Conservation (phyloP, 2,329 filamentous ascomycete species). For the Ophidiomyces ophidiicola region DNA sequence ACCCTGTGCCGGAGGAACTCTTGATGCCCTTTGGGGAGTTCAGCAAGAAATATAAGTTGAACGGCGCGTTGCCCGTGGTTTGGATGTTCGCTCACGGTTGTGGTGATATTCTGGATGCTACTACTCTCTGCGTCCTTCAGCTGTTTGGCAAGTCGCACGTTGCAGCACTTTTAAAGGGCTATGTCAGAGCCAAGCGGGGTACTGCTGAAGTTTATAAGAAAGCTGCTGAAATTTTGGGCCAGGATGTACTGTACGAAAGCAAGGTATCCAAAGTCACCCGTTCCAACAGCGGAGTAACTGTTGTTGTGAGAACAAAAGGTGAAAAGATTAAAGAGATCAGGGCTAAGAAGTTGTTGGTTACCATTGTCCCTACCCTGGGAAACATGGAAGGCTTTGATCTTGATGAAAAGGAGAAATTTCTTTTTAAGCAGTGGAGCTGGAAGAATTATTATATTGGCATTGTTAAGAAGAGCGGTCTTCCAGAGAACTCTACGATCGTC, state of each 20-base stretch:
- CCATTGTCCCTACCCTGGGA: constrained; percentile 30
- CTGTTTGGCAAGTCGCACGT: constrained; percentile 18
- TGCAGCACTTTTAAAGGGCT: neutral
- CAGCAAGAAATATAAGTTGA: constrained; percentile 18
- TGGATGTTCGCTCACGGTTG: constrained; percentile 16
- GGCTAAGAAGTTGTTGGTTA: constrained; percentile 31
- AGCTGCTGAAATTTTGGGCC: constrained; percentile 18
- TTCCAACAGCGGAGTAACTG: constrained; percentile 10
- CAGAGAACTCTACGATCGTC: constrained; percentile 1
- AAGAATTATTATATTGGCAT: constrained; percentile 10
- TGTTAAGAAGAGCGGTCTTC: constrained; percentile 8
- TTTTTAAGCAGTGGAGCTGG: constrained; percentile 28
- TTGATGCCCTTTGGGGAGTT: constrained; percentile 23
- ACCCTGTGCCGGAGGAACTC: constrained; percentile 23
- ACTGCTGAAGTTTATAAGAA: constrained; percentile 18
- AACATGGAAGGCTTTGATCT: constrained; percentile 29
- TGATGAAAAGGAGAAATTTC: constrained; percentile 19
- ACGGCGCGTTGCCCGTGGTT: constrained; percentile 16
- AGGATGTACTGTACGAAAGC: constrained; percentile 14
- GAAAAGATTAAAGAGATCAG: constrained; percentile 23
- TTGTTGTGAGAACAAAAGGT: constrained; percentile 23
- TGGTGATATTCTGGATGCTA: constrained; percentile 17
- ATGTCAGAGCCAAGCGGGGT: constrained; percentile 1
- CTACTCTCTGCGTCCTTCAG: constrained; percentile 19
- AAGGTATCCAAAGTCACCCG: constrained; percentile 11